Evolutionary conservation across 495 filamentous ascomycete genomes (phyloP), one percentile per base, ranked within the genome.

Genomic region (Astrothelium subdiscretum): DNA sequence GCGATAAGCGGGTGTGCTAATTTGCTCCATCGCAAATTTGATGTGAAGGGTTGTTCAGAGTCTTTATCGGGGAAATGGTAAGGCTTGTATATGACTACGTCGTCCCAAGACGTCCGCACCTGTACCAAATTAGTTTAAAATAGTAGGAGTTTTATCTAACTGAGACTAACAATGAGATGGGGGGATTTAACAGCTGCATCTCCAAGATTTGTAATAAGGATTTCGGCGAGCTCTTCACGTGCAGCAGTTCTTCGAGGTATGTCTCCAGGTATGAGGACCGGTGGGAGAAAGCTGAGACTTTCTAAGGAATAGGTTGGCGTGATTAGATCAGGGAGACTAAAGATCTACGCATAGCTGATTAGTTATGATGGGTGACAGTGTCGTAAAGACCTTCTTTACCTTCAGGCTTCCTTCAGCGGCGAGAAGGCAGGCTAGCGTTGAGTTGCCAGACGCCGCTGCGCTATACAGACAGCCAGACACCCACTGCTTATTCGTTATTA

Each of bases 31-130:
- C 84, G 81, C 13, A 97, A 73, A 6, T 65, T 67, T 32, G 60
- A 63, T 3, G 69, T 68, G 58, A 71, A 71, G 2, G 66, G 58
- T 13, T 67, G 73, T 75, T 44, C 79, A 70, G 13, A 73, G 60
- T 70, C 69, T 2, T 64, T 54, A 8, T 54, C 48, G 12, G 72
- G 72, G 62, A 80, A 70, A 6, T 79, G 77, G 70, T 86, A 91
- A 0, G 92, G 90, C 70, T 89, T 84, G 69, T 97, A 98, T 52
- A 97, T 78, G n/a, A 85, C 84, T 3, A 97, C 72, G 68, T 97
- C 92, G 62, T 95, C 86, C 63, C 82, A 86, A 12, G 80, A 79
- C 44, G 89, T 87, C 31, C 92, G 89, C 44, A 90, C 76, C 88
- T 92, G 67, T 40, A 59, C 8, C 5, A 29, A 65, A 58, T 29